Evolutionary conservation across 371 early-diverging fungal genomes (phyloP).

Genomic region (Polyrhizophydium stewartii): DNA sequence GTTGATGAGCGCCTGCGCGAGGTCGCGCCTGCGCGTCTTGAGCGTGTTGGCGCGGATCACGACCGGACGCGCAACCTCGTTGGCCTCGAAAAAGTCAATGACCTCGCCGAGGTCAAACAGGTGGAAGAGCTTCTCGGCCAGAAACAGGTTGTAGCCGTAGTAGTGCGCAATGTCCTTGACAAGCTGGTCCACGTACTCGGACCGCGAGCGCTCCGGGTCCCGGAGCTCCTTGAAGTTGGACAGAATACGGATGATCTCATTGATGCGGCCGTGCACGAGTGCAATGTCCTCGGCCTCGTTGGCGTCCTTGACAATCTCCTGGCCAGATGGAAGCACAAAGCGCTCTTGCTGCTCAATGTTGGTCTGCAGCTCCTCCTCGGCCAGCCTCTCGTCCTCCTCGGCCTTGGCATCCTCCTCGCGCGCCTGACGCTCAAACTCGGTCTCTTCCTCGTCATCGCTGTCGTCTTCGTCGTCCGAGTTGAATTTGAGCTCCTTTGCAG

Average conservation of each 20-base stretch:
- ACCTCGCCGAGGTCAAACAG: slow-evolving; percentile 86
- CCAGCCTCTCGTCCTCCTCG: slow-evolving; percentile 59
- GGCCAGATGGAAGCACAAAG: slow-evolving; percentile 66
- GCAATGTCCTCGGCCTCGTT: slow-evolving; percentile 46
- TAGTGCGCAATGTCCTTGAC: slow-evolving; percentile 82
- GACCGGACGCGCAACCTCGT: slow-evolving; percentile 96
- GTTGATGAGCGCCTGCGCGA: slow-evolving; percentile 91
- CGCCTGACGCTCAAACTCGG: slow-evolving; percentile 70
- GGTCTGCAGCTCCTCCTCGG: slow-evolving; percentile 71
- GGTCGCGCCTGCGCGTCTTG: slow-evolving; percentile 88
- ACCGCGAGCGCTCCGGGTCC: slow-evolving; percentile 72
- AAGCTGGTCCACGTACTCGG: slow-evolving; percentile 82
- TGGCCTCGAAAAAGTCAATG: slow-evolving; percentile 98
- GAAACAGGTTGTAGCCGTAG: slow-evolving; percentile 94
- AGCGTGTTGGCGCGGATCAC: slow-evolving; percentile 98
- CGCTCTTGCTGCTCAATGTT: slow-evolving; percentile 68
- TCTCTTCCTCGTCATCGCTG: slow-evolving; percentile 34
- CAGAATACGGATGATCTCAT: slow-evolving; percentile 81
- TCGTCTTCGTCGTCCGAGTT: slow-evolving; percentile 20
- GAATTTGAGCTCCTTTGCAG: slow-evolving; percentile 42
- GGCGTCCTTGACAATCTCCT: slow-evolving; percentile 60
- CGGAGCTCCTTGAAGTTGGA: slow-evolving; percentile 80
- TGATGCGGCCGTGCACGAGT: slow-evolving; percentile 77
- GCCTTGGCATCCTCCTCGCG: slow-evolving; percentile 60
- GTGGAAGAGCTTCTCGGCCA: slow-evolving; percentile 89